phyloP scores from a whole-genome alignment of 1,284 basidiomycete species.

The Boletus semigastroideus region DNA sequence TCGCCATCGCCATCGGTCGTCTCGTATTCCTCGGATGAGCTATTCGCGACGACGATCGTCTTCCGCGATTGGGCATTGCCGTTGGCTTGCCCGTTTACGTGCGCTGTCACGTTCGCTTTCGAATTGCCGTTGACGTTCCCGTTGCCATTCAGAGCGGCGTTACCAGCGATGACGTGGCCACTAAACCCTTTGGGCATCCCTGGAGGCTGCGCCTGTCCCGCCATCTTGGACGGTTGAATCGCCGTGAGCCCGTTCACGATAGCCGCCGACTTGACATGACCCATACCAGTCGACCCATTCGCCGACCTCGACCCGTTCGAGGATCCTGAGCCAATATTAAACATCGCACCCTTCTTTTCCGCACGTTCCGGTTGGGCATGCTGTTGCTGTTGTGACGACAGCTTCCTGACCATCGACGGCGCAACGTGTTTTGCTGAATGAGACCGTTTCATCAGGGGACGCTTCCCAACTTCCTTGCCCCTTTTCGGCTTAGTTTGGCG shows the following conservation, averaged over 20 bases:
- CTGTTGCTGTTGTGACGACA: slow-evolving; percentile 24
- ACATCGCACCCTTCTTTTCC: slow-evolving; percentile 38
- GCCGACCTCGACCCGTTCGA: slow-evolving; percentile 48
- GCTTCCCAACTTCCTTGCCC: slow-evolving; percentile 31
- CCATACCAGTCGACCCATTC: slow-evolving; percentile 22
- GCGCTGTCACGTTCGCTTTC: slow-evolving; percentile 14
- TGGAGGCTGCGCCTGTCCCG: slow-evolving; percentile 13
- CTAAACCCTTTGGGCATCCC: slow-evolving; percentile 21
- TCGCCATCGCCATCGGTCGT: slow-evolving; percentile 53
- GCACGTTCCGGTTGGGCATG: slow-evolving; percentile 14
- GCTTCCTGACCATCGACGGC: slow-evolving; percentile 28
- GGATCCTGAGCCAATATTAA: slow-evolving; percentile 59
- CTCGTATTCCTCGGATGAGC: slow-evolving; percentile 42
- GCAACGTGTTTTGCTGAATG: slow-evolving; percentile 32
- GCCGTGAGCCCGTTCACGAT: slow-evolving; percentile 18
- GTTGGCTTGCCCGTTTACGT: slow-evolving; percentile 15
- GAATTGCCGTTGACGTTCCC: slow-evolving; percentile 8
- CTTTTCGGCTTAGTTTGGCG: slow-evolving; percentile 32
- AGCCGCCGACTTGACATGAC: slow-evolving; percentile 1
- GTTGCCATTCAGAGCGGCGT: slow-evolving; percentile 18
- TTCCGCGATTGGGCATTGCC: slow-evolving; percentile 26
- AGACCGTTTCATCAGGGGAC: slow-evolving; percentile 27
- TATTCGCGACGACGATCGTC: slow-evolving; percentile 35
- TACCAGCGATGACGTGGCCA: background rate
- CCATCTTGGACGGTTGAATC: slow-evolving; percentile 10